Base-by-base conservation (phyloP, 192 early-diverging fungal genomes). In the Phycomyces blakesleeanus region DNA sequence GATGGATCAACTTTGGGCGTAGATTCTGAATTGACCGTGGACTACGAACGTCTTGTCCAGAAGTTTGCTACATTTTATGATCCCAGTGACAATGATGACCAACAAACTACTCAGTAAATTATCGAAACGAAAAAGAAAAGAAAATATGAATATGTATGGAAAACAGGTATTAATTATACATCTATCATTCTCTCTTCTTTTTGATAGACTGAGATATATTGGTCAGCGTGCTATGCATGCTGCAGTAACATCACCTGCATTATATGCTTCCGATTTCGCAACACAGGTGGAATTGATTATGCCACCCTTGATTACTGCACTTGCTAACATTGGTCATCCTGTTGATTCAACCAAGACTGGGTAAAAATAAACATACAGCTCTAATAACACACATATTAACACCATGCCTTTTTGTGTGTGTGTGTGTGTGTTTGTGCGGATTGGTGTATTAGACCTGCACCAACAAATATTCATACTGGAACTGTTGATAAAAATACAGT, bases 1-100 rank as follows among this genome's bases (percentile, higher is more conserved):
- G 82, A 91, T 39, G 87, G 87, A 0, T 76, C 85, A 5, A 87
- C 84, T 0, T 68, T 92, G 15, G 83, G 79, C 50, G 86, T 93
- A 38, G 91, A 96, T 71, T 37, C 38, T 27, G 81, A 84, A 57
- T 78, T 85, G 41, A 80, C 77, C 7, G 54, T 69, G 0, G 55
- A 82, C 34, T 91, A 89, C 67, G 81, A 83, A 57, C 58, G 61
- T 21, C 71, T 91, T 34, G 64, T 89, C 12, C 57, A 66, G 25
- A 74, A 60, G 8, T 88, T 87, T 72, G 83, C 83, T 9, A 38
- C 57, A 1, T 67, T 84, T 73, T 63, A 76, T 70, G 51, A 51
- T 63, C 71, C 27, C 69, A 70, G 66, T 60, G 70, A 51, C 18
- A 37, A 51, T 15, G 57, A 75, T 40, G 39, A 57, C 21, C 37